Conservation (phyloP, 2,329 filamentous ascomycete genomes). For the Arthrobotrys conoides region DNA sequence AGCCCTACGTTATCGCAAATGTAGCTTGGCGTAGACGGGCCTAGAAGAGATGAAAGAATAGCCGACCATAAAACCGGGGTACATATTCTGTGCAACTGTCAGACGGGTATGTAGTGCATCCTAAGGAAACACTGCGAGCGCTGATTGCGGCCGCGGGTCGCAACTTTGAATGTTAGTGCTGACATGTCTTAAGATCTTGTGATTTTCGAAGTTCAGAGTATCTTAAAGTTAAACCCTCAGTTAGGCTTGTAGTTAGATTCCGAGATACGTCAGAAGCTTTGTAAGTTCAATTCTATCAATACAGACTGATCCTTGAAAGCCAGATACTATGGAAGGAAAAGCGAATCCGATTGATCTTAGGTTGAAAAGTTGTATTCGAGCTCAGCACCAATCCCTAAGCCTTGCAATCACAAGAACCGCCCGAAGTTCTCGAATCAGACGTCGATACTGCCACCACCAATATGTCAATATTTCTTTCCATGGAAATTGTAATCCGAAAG, state of each 20-base stretch:
- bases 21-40: slow-evolving; percentile 6
- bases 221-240: slow-evolving; percentile 8
- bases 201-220: slow-evolving; percentile 4
- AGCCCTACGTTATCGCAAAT: slow-evolving; percentile 24
- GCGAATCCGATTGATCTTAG: neutral
- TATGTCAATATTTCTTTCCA: neutral
- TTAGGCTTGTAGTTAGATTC: neutral
- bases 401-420: slow-evolving; percentile 12
- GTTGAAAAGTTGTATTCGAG: neutral
- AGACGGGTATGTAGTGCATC: neutral
- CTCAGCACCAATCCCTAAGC: slow-evolving; percentile 11
- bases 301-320: slow-evolving; percentile 11
- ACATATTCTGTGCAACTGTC: slow-evolving; percentile 17
- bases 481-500: neutral
- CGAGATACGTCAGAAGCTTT: neutral
- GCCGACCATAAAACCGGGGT: slow-evolving; percentile 6
- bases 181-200: slow-evolving; percentile 8
- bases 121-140: neutral
- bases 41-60: slow-evolving; percentile 13
- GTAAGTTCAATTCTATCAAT: neutral
- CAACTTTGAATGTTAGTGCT: slow-evolving; percentile 18
- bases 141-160: slow-evolving; percentile 7
- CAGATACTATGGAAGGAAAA: neutral
- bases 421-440: slow-evolving; percentile 1
- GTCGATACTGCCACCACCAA: slow-evolving; percentile 3